phyloP scores from a whole-genome alignment of 2,329 filamentous ascomycete genomes.

The Atkinsonella hypoxylon region DNA sequence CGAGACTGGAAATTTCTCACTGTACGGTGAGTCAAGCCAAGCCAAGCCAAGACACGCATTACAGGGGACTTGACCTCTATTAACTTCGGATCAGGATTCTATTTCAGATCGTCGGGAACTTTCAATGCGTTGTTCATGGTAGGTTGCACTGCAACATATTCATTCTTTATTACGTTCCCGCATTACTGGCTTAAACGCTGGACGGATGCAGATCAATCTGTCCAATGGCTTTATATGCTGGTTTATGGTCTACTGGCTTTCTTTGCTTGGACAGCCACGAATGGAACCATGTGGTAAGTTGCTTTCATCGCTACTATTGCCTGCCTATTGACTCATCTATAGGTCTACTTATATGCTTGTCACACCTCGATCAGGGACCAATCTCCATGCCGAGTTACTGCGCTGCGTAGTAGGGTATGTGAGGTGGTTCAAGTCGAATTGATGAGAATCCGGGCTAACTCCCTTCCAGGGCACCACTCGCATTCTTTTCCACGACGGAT shows the following conservation, averaged over 20 bases:
- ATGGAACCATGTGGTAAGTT: background rate
- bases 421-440: no score
- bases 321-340: background rate
- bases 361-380: background rate
- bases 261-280: background rate
- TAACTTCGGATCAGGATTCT: background rate
- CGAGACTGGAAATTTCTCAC: background rate
- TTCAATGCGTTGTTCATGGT: background rate
- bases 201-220: constrained; percentile 16
- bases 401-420: background rate
- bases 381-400: background rate
- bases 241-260: background rate
- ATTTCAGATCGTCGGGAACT: background rate
- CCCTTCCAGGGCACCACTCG: background rate
- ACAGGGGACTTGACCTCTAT: background rate
- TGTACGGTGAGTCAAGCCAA: background rate
- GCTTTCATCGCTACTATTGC: background rate
- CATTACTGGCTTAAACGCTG: constrained; percentile 28
- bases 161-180: constrained; percentile 23
- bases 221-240: background rate
- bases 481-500: constrained; percentile 1
- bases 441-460: background rate
- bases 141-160: constrained; percentile 12
- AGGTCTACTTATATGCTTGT: background rate
- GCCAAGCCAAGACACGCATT: background rate